Percentiles rank a stretch among this genome's conserved stretches.
Evolutionary conservation across 1,284 basidiomycete genomes (phyloP).

Genomic region (Cystobasidium slooffiae): DNA sequence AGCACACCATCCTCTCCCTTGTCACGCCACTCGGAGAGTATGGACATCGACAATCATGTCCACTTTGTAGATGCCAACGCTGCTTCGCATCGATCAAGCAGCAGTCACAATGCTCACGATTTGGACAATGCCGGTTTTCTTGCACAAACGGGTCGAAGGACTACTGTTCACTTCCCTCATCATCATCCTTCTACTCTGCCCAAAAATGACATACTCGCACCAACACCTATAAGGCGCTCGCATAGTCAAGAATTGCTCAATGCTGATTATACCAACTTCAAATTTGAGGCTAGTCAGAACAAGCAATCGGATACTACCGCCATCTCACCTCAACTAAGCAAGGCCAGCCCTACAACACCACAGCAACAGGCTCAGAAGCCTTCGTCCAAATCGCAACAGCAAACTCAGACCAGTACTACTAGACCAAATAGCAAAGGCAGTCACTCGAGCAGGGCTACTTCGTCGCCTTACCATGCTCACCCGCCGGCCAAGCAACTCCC

Average conservation of each 20-base stretch:
- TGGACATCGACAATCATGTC: slow-evolving; percentile 7
- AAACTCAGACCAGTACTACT: no score
- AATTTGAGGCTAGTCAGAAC: neutral
- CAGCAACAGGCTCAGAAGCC: neutral
- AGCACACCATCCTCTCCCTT: neutral
- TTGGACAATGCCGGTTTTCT: neutral
- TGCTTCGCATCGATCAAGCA: neutral
- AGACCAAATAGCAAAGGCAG: no score
- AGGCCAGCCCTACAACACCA: neutral
- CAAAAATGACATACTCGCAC: neutral
- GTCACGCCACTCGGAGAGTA: neutral
- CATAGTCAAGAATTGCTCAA: slow-evolving; percentile 28
- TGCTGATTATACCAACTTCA: slow-evolving; percentile 16
- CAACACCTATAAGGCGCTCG: slow-evolving; percentile 12
- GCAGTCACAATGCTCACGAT: neutral
- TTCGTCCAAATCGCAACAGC: no score
- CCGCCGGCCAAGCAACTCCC: neutral
- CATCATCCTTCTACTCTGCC: neutral
- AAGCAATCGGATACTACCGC: neutral
- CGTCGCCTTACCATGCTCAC: neutral
- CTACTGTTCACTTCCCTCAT: slow-evolving; percentile 21
- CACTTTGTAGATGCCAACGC: neutral
- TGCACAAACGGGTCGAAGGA: slow-evolving; percentile 15
- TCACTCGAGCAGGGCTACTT: no score
- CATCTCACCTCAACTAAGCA: no score